Percentiles rank a stretch among this genome's conserved stretches.
These are phyloP conservation scores for Phytopythium vexans DNA, from an alignment of 352 stramenopile species.

Conservation along the genomic window DNA sequence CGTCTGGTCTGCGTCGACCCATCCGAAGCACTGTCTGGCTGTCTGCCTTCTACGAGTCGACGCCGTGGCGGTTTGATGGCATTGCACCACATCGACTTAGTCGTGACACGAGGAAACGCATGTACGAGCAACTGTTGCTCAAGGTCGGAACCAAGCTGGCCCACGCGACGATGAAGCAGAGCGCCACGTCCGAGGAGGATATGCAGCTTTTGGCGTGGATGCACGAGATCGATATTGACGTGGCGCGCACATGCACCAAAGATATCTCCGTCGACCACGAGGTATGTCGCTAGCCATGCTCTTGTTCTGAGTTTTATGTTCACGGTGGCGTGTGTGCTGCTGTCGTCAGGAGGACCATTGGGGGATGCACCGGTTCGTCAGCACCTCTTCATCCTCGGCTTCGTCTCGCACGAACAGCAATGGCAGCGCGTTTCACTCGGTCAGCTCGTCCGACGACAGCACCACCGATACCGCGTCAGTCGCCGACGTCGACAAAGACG, in stretches of 20 bases:
- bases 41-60: slow-evolving; percentile 54
- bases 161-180: slow-evolving; percentile 17
- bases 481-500: no score
- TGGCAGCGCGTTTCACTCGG: no score
- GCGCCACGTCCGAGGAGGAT: slow-evolving; percentile 26
- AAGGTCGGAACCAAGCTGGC: slow-evolving; percentile 49
- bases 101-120: slow-evolving; percentile 33
- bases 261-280: slow-evolving; percentile 39
- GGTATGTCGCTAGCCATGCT: slow-evolving; percentile 5
- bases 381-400: no score
- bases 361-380: no score
- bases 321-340: no score
- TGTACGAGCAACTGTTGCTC: slow-evolving; percentile 67
- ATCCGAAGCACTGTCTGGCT: slow-evolving; percentile 68
- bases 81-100: slow-evolving; percentile 39
- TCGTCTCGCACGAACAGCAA: no score
- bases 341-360: no score
- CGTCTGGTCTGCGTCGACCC: slow-evolving; percentile 34
- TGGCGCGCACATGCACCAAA: slow-evolving; percentile 67
- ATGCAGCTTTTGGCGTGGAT: slow-evolving; percentile 64
- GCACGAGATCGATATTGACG: slow-evolving; percentile 80
- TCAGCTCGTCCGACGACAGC: no score
- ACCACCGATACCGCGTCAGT: no score
- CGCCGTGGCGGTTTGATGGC: slow-evolving; percentile 37
- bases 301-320: no score